Conservation (phyloP, 352 stramenopile genomes). For the Phytophthora pini region DNA sequence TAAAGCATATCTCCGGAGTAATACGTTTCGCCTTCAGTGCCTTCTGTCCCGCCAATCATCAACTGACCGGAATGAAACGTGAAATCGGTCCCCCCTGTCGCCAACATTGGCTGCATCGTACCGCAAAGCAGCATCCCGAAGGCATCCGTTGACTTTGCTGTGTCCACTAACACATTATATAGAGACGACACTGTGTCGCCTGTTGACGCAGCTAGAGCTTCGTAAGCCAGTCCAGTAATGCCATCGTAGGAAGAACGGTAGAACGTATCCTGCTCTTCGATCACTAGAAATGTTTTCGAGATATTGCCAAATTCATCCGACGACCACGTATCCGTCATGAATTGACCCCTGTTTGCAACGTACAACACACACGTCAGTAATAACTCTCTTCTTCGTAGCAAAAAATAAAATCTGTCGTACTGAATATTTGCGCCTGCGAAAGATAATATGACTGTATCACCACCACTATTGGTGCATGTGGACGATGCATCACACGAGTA, state of each 20-base stretch:
- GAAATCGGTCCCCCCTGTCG: constrained; percentile 44
- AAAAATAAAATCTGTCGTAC: constrained; percentile 34
- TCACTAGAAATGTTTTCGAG: constrained; percentile 76
- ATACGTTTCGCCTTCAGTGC: constrained; percentile 58
- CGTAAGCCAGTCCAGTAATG: constrained; percentile 79
- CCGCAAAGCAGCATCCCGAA: constrained; percentile 85
- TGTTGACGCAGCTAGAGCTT: constrained; percentile 53
- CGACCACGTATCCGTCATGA: constrained; percentile 76
- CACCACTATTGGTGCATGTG: constrained; percentile 52
- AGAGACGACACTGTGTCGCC: constrained; percentile 53
- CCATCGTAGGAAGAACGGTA: constrained; percentile 79
- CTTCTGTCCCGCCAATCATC: constrained; percentile 69
- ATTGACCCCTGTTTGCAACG: constrained; percentile 51
- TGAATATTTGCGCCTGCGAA: constrained; percentile 73
- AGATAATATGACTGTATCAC: constrained; percentile 40
- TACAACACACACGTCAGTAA: constrained; percentile 16
- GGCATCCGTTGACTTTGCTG: constrained; percentile 48
- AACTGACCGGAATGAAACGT: constrained; percentile 68
- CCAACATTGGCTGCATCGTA: constrained; percentile 74
- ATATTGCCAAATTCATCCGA: constrained; percentile 59
- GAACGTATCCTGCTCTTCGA: constrained; percentile 79
- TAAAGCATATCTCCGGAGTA: constrained; percentile 81
- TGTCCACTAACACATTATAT: constrained; percentile 59
- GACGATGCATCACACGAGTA: constrained; percentile 74
- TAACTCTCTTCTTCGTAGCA: background rate